Evolutionary conservation across 2,329 filamentous ascomycete species (phyloP).

Genomic region (Colletotrichum lentis): DNA sequence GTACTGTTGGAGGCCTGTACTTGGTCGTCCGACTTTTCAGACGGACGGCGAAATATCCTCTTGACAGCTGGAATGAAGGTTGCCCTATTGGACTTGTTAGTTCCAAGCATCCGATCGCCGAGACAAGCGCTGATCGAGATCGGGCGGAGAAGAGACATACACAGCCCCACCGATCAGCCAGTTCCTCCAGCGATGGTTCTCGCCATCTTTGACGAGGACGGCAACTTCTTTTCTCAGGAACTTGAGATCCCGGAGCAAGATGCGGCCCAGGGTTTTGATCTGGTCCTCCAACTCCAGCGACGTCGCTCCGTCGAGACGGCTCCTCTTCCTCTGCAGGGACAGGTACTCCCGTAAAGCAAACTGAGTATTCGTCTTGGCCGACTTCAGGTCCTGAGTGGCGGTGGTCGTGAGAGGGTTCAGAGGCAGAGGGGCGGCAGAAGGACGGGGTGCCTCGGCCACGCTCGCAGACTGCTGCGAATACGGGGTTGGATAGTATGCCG

Average conservation of each 20-base stretch:
- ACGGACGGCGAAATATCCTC: conserved; percentile 58
- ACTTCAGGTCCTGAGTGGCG: conserved; percentile 44
- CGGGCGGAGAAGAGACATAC: conserved; percentile 48
- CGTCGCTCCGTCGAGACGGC: conserved; percentile 43
- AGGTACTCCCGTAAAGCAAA: conserved; percentile 50
- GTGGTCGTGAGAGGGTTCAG: conserved; percentile 36
- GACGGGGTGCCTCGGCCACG: conserved; percentile 21
- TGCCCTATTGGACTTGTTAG: conserved; percentile 48
- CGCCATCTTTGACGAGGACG: conserved; percentile 53
- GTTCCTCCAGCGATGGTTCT: conserved; percentile 61
- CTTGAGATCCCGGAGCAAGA: conserved; percentile 56
- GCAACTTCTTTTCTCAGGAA: conserved; percentile 55
- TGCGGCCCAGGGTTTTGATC: conserved; percentile 53
- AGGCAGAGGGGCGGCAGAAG: conserved; percentile 14
- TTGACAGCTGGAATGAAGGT: conserved; percentile 62
- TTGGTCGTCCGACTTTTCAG: conserved; percentile 48
- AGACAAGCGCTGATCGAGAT: too few relatives aligned
- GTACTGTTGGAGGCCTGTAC: conserved; percentile 57
- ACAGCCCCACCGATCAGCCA: conserved; percentile 62
- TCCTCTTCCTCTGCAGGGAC: conserved; percentile 46
- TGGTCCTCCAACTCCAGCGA: conserved; percentile 53
- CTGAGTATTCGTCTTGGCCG: conserved; percentile 48
- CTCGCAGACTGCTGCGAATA: conserved; percentile 16
- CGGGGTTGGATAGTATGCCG: conserved; percentile 25
- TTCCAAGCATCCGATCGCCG: not conserved